A percentile compares a stretch with the other conserved stretches of the same genome.
These are phyloP conservation scores for Calycina marina DNA, from an alignment of 2,329 filamentous ascomycete genomes.

Conservation along the genomic window DNA sequence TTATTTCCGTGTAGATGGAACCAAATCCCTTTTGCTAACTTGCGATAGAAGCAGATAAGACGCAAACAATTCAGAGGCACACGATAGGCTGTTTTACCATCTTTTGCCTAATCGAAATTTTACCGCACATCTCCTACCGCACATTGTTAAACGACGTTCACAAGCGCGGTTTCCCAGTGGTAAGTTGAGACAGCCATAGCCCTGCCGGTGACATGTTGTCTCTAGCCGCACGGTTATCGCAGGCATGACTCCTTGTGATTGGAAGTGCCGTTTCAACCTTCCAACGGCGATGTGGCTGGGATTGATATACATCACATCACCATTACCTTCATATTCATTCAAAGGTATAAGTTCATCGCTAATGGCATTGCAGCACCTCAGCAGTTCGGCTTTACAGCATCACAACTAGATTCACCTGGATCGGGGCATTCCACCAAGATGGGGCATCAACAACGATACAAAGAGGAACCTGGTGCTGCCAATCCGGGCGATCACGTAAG, in stretches of 20 bases:
- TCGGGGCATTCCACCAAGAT: constrained; percentile 13
- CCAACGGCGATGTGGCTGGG: too few relatives aligned
- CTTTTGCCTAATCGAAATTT: not conserved
- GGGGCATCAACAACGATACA: constrained; percentile 26
- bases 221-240: too few relatives aligned
- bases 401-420: constrained; percentile 8
- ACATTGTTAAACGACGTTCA: constrained; percentile 5
- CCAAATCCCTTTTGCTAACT: constrained; percentile 13
- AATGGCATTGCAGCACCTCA: constrained; percentile 6
- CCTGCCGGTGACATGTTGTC: too few relatives aligned
- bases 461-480: constrained; percentile 28
- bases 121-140: constrained; percentile 1
- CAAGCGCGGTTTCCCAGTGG: constrained; percentile 9
- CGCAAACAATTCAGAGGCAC: too few relatives aligned
- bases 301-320: too few relatives aligned
- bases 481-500: constrained; percentile 30
- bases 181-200: constrained; percentile 2
- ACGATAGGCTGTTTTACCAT: too few relatives aligned
- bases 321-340: too few relatives aligned
- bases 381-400: constrained; percentile 9
- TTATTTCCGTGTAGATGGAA: constrained; percentile 5
- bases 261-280: too few relatives aligned
- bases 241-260: too few relatives aligned
- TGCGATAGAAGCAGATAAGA: constrained; percentile 10
- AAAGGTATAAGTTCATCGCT: too few relatives aligned